Base-by-base conservation (phyloP, 345 rosid species). In the Acer negundo region DNA sequence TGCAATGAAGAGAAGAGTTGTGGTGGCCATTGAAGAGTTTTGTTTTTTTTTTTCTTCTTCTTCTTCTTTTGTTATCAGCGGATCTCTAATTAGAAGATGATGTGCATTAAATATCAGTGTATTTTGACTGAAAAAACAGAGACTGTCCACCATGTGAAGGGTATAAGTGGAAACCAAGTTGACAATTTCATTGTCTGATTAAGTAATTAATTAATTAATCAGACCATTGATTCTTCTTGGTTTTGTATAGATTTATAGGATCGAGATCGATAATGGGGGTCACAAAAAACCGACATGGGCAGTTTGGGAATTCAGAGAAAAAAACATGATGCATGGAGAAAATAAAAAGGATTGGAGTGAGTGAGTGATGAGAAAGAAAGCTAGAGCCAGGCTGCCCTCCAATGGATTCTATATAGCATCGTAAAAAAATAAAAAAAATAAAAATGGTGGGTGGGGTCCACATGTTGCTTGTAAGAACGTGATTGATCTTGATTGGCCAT, bases 301-400 rank as follows among this genome's bases (percentile, higher is more conserved):
- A 76, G n/a, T 79, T 53, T 71, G 55, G 90, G 49, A 83, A 46
- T 64, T 63, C 28, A 74, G 77, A 35, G 31, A 75, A 19, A 59
- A 51, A 59, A 59, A 51, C 78, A 67, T 19, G 82, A 67, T 67
- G 67, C 77, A 77, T 62, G 80, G 77, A 74, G 70, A n/a, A 22
- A 69, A 46, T 69, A 53, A 26, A 55, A 12, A 55, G 5, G 40
- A 22, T 11, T 16, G 2, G 42, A 53, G 38, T 26, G 55, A 22
- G 0, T 7, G n/a, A 7, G 22, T 1, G n/a, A n/a, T 1, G n/a
- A n/a, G 61, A 7, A 10, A n/a, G 22, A 56, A 47, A 47, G 56
- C 4, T 46, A 62, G 71, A 83, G 86, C 90, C 94, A 89, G 90
- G 91, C 94, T 89, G 89, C 85, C 85, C 53, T 84, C 84, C 77